Conservation (phyloP, 495 filamentous ascomycete genomes). For the Trichoderma asperelloides region DNA sequence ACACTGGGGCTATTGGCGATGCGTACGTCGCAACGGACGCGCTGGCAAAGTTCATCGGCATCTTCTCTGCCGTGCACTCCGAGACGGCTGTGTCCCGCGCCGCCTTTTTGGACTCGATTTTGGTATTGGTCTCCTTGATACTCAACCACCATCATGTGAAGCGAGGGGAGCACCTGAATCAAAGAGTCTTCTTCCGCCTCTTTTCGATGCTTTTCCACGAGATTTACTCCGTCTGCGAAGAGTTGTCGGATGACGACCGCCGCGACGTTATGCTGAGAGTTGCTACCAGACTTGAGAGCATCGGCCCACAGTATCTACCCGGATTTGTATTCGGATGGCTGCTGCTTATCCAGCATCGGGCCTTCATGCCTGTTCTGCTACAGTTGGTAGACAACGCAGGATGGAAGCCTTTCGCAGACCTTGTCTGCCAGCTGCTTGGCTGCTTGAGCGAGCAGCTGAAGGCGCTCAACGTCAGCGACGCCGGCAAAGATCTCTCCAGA, state of each 20-base stretch:
- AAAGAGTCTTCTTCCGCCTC: conserved; percentile 84
- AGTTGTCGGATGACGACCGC: conserved; percentile 43
- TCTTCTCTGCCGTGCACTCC: conserved; percentile 57
- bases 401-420: conserved; percentile 64
- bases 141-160: conserved; percentile 78
- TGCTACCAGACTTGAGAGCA: conserved; percentile 60
- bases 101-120: conserved; percentile 61
- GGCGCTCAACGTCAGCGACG: conserved; percentile 53
- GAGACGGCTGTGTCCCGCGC: conserved; percentile 42
- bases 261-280: conserved; percentile 64
- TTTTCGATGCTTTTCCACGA: conserved; percentile 79
- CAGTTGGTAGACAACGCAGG: conserved; percentile 58
- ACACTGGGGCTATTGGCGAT: conserved; percentile 46
- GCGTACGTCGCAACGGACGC: conserved; percentile 72
- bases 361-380: conserved; percentile 76
- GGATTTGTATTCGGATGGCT: conserved; percentile 83
- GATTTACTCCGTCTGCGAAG: conserved; percentile 24
- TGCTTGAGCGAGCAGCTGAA: conserved; percentile 79
- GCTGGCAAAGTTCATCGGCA: conserved; percentile 73
- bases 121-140: conserved; percentile 68
- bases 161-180: conserved; percentile 72
- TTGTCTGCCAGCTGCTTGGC: conserved; percentile 63
- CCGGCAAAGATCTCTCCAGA: conserved; percentile 76
- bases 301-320: conserved; percentile 69
- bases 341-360: conserved; percentile 68